Percentiles rank a stretch among this genome's conserved stretches.
These are phyloP conservation scores for Blastocystis sp. DNA, from an alignment of 352 stramenopile genomes.

Conservation along the genomic window DNA sequence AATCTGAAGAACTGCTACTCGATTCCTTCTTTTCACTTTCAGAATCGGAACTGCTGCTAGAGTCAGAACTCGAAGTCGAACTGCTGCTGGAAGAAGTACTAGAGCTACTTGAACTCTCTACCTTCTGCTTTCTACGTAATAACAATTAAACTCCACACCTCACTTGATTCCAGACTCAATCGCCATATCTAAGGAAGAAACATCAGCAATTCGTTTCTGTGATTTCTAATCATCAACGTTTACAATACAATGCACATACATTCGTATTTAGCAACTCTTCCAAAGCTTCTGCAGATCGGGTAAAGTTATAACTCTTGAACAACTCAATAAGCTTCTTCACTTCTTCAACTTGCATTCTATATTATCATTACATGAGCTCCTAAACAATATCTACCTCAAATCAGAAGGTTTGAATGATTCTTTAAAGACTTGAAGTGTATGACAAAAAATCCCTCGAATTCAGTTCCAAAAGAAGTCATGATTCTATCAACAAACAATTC, in stretches of 20 bases:
- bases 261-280: neutral
- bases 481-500: conserved; percentile 3
- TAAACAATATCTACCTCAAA: neutral
- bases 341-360: conserved; percentile 4
- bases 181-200: neutral
- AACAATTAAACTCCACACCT: neutral
- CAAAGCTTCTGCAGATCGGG: neutral
- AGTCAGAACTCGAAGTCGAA: neutral
- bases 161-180: conserved; percentile 32
- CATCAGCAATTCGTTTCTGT: neutral
- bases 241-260: neutral
- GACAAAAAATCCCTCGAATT: neutral
- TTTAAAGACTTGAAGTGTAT: neutral
- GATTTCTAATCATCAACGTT: neutral
- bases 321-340: conserved; percentile 1
- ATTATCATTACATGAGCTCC: neutral
- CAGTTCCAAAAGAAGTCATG: neutral
- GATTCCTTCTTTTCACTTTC: conserved; percentile 19
- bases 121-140: conserved; percentile 1
- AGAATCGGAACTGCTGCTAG: neutral
- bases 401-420: conserved; percentile 2
- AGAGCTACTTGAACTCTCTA: neutral
- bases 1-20: neutral
- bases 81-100: neutral
- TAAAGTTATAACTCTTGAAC: neutral